A percentile compares a stretch with the other conserved stretches of the same genome.
Evolutionary conservation across 192 early-diverging fungal species (phyloP).

Genomic region (Backusella tuberculispora): DNA sequence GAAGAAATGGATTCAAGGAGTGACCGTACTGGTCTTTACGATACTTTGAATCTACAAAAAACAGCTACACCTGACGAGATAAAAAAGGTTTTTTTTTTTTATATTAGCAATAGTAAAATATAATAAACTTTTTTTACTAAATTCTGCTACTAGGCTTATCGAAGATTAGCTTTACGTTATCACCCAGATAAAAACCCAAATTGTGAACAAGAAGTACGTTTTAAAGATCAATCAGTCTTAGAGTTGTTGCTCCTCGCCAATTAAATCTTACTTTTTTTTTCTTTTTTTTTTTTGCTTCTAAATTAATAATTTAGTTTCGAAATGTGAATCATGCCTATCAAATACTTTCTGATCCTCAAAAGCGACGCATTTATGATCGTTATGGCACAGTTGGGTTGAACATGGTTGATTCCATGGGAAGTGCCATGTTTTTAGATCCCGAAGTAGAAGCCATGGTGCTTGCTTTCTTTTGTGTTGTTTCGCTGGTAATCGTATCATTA

Average conservation of each 20-base stretch:
- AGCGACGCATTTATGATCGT: slow-evolving; percentile 83
- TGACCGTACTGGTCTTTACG: slow-evolving; percentile 50
- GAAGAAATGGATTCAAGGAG: slow-evolving; percentile 10
- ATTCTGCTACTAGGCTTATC: slow-evolving; percentile 23
- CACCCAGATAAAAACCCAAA: slow-evolving; percentile 64
- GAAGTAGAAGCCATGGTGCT: slow-evolving; percentile 64
- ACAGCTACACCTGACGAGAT: slow-evolving; percentile 53
- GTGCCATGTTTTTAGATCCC: slow-evolving; percentile 61
- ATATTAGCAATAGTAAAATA: neutral
- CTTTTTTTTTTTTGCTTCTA: neutral
- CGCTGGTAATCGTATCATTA: slow-evolving; percentile 58
- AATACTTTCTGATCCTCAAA: slow-evolving; percentile 70
- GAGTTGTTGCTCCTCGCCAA: neutral
- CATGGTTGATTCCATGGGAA: slow-evolving; percentile 64
- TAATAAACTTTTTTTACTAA: neutral
- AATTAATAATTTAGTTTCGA: slow-evolving; percentile 62
- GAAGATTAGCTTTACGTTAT: slow-evolving; percentile 52
- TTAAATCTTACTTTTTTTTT: neutral
- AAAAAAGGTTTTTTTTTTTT: slow-evolving; percentile 38
- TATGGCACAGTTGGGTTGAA: slow-evolving; percentile 76
- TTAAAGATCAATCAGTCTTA: neutral
- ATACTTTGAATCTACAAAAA: slow-evolving; percentile 45
- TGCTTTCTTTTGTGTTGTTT: slow-evolving; percentile 53
- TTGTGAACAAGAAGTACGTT: slow-evolving; percentile 25
- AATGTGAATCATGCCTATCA: slow-evolving; percentile 78